Evolutionary conservation across 305 asterid genomes (phyloP), one percentile per base, ranked within the genome.

Genomic region (Fraxinus latifolia): DNA sequence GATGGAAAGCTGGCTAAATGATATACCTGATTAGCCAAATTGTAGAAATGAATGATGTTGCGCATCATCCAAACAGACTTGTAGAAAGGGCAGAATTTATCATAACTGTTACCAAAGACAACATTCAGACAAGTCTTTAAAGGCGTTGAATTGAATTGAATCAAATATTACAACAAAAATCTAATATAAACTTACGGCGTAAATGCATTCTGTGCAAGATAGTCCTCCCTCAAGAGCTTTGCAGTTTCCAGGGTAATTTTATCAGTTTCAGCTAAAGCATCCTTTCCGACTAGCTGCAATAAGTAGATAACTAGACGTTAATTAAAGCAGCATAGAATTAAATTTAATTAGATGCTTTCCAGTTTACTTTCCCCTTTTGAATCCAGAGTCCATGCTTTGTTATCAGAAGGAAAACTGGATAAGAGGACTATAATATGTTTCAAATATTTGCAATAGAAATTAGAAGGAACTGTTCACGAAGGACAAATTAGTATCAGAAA

Each of bases 61-160:
- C 99, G 98, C 98, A 95, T 91, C 99, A 95, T 94, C 99, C 99
- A 95, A 77, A 95, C 98, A 17, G 97, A 94, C 90, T 95, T 95
- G 92, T 95, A 95, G 93, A 95, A 95, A 74, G 99, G 99, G 91
- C 99, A 95, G 84, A 80, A 95, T 82, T 95, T 95, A 82, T 95
- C 99, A 67, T 95, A 94, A 78, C 99, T 95, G 91, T 80, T 36
- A 81, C 71, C 87, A 87, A 77, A 77, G 74, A 74, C 78, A 86
- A 81, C 72, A 82, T 7, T 2, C 34, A 83, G 17, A 76, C 29
- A 5, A 75, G 33, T 76, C 62, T 14, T 19, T 25, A 19, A 53
- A 72, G 34, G 21, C 60, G 77, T 80, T 17, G 77, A 74, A 36
- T 15, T 62, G 78, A 60, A 81, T 0, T 71, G 23, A 21, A 8